phyloP scores from a whole-genome alignment of 2,329 filamentous ascomycete genomes.

The Pseudopithomyces chartarum region DNA sequence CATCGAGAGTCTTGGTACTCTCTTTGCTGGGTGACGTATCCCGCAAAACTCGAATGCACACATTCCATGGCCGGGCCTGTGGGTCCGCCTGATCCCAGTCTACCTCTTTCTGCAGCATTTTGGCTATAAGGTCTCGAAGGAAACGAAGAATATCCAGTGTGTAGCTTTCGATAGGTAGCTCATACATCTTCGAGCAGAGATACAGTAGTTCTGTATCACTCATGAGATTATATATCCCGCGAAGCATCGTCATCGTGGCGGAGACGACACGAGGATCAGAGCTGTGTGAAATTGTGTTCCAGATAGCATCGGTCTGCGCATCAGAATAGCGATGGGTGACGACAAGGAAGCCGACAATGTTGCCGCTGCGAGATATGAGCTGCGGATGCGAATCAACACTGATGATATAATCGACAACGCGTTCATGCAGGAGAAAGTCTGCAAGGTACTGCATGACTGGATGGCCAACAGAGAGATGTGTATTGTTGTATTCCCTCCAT shows the following conservation, averaged over 20 bases:
- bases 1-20: constrained; percentile 63
- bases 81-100: constrained; percentile 15
- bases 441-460: constrained; percentile 71
- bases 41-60: constrained; percentile 71
- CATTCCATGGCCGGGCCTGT: constrained; percentile 53
- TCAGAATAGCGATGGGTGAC: constrained; percentile 76
- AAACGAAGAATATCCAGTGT: constrained; percentile 39
- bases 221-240: constrained; percentile 53
- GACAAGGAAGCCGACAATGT: constrained; percentile 85
- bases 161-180: constrained; percentile 36
- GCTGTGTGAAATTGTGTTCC: constrained; percentile 79
- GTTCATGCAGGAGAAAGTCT: constrained; percentile 69
- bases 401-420: constrained; percentile 83
- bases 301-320: constrained; percentile 77
- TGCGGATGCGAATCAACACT: constrained; percentile 92
- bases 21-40: constrained; percentile 65
- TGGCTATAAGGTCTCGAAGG: constrained; percentile 31
- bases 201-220: constrained; percentile 60
- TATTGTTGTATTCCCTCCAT: constrained; percentile 58
- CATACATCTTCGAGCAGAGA: constrained; percentile 68
- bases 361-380: constrained; percentile 78
- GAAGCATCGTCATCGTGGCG: constrained; percentile 73
- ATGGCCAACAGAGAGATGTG: constrained; percentile 40
- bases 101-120: constrained; percentile 21
- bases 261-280: constrained; percentile 85